Conservation (phyloP, 2,329 filamentous ascomycete genomes). For the Apiospora pterosperma region DNA sequence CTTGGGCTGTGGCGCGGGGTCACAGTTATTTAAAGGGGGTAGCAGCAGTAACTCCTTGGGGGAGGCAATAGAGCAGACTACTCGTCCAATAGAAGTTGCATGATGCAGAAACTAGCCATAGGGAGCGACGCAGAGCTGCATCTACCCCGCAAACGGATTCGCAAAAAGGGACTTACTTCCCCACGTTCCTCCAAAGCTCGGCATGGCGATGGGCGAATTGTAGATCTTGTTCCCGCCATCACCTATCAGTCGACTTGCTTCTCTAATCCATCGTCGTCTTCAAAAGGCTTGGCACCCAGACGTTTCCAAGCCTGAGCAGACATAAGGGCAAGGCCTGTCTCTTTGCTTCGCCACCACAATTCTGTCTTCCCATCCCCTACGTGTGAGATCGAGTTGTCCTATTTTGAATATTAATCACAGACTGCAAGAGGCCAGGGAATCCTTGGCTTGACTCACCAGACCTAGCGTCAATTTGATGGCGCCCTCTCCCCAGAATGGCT, state of each 20-base stretch:
- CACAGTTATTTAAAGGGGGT: neutral
- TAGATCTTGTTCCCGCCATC: slow-evolving; percentile 12
- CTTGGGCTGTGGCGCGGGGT: neutral
- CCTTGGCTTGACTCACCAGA: slow-evolving; percentile 34
- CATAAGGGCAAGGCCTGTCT: slow-evolving; percentile 43
- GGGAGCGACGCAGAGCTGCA: neutral
- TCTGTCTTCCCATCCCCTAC: slow-evolving; percentile 41
- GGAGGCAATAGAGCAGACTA: neutral
- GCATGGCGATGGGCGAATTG: neutral
- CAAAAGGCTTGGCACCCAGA: slow-evolving; percentile 42
- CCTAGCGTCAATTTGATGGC: slow-evolving; percentile 53
- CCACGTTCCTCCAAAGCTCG: slow-evolving; percentile 10
- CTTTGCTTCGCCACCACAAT: slow-evolving; percentile 36
- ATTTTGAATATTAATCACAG: neutral
- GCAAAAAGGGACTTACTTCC: neutral
- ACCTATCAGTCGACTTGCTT: neutral
- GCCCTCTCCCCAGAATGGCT: slow-evolving; percentile 42
- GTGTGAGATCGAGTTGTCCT: slow-evolving; percentile 44
- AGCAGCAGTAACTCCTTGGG: neutral
- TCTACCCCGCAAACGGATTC: neutral
- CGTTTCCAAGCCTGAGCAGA: slow-evolving; percentile 37
- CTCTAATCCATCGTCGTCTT: slow-evolving; percentile 25
- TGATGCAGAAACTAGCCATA: neutral
- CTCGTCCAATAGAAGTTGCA: neutral
- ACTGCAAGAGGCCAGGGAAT: neutral